These are phyloP conservation scores for Blakeslea trispora DNA, from an alignment of 371 early-diverging fungal species.

Conservation along the genomic window DNA sequence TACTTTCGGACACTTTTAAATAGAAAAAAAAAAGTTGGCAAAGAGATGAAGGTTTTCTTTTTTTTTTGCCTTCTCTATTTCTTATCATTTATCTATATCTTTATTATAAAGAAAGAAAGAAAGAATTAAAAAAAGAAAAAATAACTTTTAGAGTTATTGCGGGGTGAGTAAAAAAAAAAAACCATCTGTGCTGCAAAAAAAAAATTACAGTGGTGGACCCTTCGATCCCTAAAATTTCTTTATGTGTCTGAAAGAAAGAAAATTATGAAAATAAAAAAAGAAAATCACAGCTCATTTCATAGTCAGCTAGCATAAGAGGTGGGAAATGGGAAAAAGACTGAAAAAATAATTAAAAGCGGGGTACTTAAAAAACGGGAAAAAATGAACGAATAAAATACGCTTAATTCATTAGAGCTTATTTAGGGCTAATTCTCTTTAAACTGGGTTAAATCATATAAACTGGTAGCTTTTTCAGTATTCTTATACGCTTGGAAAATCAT, in stretches of 20 bases:
- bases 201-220: too few relatives aligned
- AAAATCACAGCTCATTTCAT: not conserved
- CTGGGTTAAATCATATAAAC: too few relatives aligned
- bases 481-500: not conserved
- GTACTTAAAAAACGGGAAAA: slow-evolving; percentile 11
- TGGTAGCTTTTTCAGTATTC: not conserved
- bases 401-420: not conserved
- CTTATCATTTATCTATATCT: too few relatives aligned
- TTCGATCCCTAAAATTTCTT: too few relatives aligned
- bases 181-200: too few relatives aligned
- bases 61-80: too few relatives aligned
- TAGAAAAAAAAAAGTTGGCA: too few relatives aligned
- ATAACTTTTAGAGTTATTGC: too few relatives aligned
- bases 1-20: slow-evolving; percentile 1
- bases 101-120: too few relatives aligned
- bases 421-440: too few relatives aligned
- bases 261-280: not conserved
- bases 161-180: not conserved
- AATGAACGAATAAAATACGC: not conserved
- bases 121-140: not conserved
- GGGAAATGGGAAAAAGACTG: slow-evolving; percentile 20
- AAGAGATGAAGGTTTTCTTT: too few relatives aligned
- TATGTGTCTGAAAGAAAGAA: too few relatives aligned
- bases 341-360: slow-evolving; percentile 21
- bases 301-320: not conserved